Percentiles rank a stretch among this genome's conserved stretches.
Conservation (phyloP, 495 filamentous ascomycete genomes). For the Annulohypoxylon bovei region DNA sequence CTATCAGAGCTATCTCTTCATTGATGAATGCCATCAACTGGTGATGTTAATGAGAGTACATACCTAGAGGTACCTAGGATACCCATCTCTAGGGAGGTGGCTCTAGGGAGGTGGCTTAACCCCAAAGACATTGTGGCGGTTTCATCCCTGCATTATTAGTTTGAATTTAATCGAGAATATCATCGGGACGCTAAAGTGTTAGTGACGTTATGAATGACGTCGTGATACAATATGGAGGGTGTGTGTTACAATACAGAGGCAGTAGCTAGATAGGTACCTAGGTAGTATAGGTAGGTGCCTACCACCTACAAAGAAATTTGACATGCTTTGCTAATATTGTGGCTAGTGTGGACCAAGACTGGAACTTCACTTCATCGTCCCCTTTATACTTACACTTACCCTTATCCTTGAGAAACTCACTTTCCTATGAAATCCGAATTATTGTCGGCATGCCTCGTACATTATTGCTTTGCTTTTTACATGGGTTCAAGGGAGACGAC, state of each 20-base stretch:
- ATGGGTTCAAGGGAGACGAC: constrained; percentile 95
- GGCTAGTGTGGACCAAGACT: not conserved
- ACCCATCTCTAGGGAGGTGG: not conserved
- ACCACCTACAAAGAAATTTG: too few species aligned
- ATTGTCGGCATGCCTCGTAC: constrained; percentile 73
- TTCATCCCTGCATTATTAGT: not conserved
- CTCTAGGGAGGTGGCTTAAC: not conserved
- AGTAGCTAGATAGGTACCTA: not conserved
- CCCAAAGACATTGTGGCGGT: not conserved
- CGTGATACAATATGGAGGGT: constrained; percentile 24
- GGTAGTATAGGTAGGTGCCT: too few species aligned
- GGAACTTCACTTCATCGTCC: not conserved
- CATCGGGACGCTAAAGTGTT: constrained; percentile 1
- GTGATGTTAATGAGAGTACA: not conserved
- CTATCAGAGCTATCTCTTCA: not conserved
- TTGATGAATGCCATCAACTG: constrained; percentile 3
- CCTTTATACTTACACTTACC: constrained; percentile 1
- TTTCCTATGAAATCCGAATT: not conserved
- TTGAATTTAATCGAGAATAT: not conserved
- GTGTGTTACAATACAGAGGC: constrained; percentile 3
- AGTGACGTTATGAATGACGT: constrained; percentile 46
- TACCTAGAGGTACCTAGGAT: not conserved
- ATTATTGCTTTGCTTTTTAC: constrained; percentile 86
- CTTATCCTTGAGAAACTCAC: not conserved
- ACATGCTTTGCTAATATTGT: too few species aligned